A percentile compares a stretch with the other conserved stretches of the same genome.
Evolutionary conservation across 768 basidiomycete genomes (phyloP).

Genomic region (Tulasnella sp.): DNA sequence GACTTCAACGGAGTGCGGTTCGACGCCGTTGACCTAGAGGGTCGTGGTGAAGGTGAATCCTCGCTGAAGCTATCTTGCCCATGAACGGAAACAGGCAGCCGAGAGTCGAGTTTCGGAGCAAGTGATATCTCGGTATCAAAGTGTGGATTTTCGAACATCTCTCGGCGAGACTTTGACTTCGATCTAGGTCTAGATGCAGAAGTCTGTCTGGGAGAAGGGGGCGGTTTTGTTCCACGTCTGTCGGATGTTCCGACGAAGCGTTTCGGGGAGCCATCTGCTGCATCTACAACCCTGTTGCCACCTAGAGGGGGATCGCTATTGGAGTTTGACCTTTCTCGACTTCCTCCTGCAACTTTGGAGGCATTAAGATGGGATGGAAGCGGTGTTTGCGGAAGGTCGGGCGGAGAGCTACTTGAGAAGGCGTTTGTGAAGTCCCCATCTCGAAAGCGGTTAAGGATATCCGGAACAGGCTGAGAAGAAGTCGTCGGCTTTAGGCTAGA

Average conservation of each 20-base stretch:
- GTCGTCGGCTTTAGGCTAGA: neutral
- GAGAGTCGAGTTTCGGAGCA: neutral
- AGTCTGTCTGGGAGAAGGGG: neutral
- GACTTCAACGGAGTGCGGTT: neutral
- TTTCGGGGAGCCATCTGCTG: neutral
- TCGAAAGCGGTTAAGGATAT: neutral
- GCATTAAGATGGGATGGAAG: neutral
- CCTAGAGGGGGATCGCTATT: neutral
- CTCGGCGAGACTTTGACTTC: neutral
- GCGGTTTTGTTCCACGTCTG: neutral
- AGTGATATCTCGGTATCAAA: neutral
- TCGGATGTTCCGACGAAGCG: neutral
- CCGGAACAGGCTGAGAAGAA: neutral
- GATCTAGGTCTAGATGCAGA: neutral
- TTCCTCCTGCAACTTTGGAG: neutral
- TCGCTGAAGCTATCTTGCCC: neutral
- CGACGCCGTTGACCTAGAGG: neutral
- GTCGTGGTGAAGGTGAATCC: neutral
- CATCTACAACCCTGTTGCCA: neutral
- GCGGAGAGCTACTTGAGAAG: neutral
- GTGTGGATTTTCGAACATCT: neutral
- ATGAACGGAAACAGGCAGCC: neutral
- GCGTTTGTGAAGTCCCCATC: neutral
- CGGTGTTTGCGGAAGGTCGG: neutral
- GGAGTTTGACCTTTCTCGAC: neutral